Evolutionary conservation across 169 alveolate genomes (phyloP).

Genomic region (Plasmodium billcollinsi): DNA sequence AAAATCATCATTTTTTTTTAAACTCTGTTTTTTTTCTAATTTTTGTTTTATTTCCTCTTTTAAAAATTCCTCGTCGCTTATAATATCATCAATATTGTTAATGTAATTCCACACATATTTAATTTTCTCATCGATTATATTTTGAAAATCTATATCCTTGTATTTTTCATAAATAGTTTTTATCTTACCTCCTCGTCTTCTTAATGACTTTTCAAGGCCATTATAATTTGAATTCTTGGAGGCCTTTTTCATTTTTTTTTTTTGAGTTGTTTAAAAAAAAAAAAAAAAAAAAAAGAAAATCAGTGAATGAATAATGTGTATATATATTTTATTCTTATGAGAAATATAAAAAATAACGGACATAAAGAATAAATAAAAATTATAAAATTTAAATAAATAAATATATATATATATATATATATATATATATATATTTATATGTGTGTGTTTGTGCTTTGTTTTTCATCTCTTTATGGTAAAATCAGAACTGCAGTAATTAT

Average conservation of each 20-base stretch:
- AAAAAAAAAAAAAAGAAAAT: constrained; percentile 16
- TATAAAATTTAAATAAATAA: no score
- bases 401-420: no score
- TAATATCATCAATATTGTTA: constrained; percentile 50
- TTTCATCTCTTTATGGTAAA: constrained; percentile 29
- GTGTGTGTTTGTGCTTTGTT: no score
- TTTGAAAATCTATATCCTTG: constrained; percentile 20
- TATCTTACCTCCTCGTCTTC: constrained; percentile 55
- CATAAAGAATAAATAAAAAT: no score
- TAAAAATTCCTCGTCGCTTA: constrained; percentile 54
- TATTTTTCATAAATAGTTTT: constrained; percentile 64
- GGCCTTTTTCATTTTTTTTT: constrained; percentile 16
- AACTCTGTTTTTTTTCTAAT: constrained; percentile 36
- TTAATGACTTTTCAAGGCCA: constrained; percentile 36
- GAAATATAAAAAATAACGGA: no score
- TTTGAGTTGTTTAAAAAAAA: no score
- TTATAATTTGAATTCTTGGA: background rate
- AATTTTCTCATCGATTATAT: constrained; percentile 51
- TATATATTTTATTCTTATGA: no score
- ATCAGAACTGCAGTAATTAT: constrained; percentile 24
- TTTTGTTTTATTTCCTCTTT: constrained; percentile 65
- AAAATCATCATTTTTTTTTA: constrained; percentile 23
- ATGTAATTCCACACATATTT: constrained; percentile 64
- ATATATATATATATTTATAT: no score
- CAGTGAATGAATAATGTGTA: background rate